Base-by-base conservation (phyloP, 75 land plant genomes). In the Pinus tabuliformis region DNA sequence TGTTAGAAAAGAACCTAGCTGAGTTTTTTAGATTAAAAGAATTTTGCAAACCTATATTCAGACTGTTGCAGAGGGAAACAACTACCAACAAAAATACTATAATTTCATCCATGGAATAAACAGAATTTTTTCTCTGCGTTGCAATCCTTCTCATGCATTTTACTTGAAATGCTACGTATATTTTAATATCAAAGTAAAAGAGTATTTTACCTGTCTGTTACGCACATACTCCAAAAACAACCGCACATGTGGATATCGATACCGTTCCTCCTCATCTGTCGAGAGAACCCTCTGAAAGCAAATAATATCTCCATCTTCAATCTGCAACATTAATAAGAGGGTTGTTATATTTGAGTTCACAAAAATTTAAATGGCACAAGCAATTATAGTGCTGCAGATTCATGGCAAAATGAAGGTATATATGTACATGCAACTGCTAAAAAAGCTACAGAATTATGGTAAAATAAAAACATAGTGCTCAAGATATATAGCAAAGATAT, bases 291-390 rank as follows among this genome's bases (percentile, higher is more conserved):
- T 86, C 65, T 86, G 87, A 62, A 75, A 86, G 59, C 85, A 86
- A 54, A 82, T 75, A 18, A 82, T 86, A 63, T 86, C 85, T 18
- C 85, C 87, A 76, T 86, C 85, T 79, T 86, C 87, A 58, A 86
- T 81, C 85, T 86, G 63, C 17, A 76, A 16, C 72, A 68, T 21
- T 68, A 13, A 15, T 4, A 20, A 33, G 22, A 60, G 11, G 20
- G 20, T 12, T 17, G 22, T 26, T 33, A 24, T 59, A n/a, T n/a
- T 59, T 59, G n/a, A 59, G 22, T 59, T n/a, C 21, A 0, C 42
- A 59, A 59, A 20, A 3, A 59, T n/a, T 20, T 59, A 59, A 59
- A 59, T 9, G 54, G 54, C 54, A 49, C 24, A 59, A 59, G 8
- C 11, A 20, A 5, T 20, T 1, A 20, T 59, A 59, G 22, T 21